Evolutionary conservation across 495 filamentous ascomycete species (phyloP).

Genomic region (Xylaria grammica): DNA sequence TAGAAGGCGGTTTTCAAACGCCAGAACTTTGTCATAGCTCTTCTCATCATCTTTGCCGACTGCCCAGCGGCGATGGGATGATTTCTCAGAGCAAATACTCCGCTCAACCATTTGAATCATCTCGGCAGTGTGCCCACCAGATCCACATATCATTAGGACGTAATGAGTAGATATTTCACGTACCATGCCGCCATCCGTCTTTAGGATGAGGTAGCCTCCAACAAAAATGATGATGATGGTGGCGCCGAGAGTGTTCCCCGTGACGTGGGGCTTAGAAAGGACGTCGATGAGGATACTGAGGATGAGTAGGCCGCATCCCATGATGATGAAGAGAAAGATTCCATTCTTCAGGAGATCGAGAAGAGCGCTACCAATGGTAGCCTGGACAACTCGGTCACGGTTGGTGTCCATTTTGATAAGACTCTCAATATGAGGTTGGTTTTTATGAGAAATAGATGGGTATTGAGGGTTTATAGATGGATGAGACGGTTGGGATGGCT

Average conservation of each 20-base stretch:
- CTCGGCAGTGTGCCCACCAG: conserved; percentile 92
- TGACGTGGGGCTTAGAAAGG: neutral
- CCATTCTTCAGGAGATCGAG: conserved; percentile 5
- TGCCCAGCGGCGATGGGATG: conserved; percentile 79
- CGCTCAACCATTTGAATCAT: conserved; percentile 80
- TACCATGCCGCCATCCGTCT: conserved; percentile 3
- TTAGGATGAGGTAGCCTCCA: neutral
- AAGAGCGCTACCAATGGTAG: conserved; percentile 5
- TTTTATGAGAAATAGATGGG: neutral
- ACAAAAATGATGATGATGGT: neutral
- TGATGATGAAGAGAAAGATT: conserved; percentile 20
- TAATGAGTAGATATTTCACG: conserved; percentile 53
- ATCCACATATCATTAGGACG: conserved; percentile 83
- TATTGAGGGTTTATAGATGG: neutral
- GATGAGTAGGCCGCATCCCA: conserved; percentile 24
- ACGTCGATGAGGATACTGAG: neutral
- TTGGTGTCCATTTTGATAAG: conserved; percentile 14
- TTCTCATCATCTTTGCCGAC: conserved; percentile 77
- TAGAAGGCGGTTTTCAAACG: conserved; percentile 42
- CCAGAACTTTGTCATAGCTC: conserved; percentile 50
- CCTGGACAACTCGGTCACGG: conserved; percentile 2
- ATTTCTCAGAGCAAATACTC: conserved; percentile 46
- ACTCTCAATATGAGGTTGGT: conserved; percentile 2
- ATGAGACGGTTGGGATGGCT: neutral
- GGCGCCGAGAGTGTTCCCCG: neutral